Evolutionary conservation across 306 rosid genomes (phyloP), one percentile per base, ranked within the genome.

Genomic region (apple (Malus domestica)): DNA sequence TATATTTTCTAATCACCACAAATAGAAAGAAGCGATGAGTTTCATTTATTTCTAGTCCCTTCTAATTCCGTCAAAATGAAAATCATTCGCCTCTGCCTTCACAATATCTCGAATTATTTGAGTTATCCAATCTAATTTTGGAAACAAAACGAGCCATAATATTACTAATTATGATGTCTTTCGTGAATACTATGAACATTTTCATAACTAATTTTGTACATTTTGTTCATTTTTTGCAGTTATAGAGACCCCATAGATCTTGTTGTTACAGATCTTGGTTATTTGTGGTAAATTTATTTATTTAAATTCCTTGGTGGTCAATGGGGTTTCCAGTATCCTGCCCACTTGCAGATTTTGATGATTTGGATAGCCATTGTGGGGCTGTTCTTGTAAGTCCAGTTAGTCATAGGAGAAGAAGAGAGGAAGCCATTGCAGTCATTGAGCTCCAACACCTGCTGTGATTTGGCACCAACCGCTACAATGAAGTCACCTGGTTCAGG

Each of bases 251-350:
- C 79, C 67, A 40, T 22, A 63, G 75, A 35, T 73, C 67, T 35
- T 49, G 54, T 70, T 59, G 70, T 44, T 77, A 67, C 49, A 77
- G 78, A 74, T 68, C 78, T 71, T 83, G 74, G 63, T 74, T 27
- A 25, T 25, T 58, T 74, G 76, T 79, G 67, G 40, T 38, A 51
- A 20, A 62, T 16, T 23, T 23, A 49, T 49, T 15, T 59, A 4
- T 18, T 65, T 55, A 70, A 42, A 42, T 22, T 64, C 54, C 68
- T 85, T 51, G 60, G 20, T 45, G 44, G 35, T 70, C 57, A 51
- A 82, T 85, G 88, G 86, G 82, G 55, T 60, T 80, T 63, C 25
- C 81, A 62, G 76, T 81, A 18, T 63, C 83, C 33, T 74, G 80
- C 20, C 64, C 85, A 33, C 58, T 77, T 32, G 66, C 74, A 20